A percentile compares a stretch with the other conserved stretches of the same genome.
phyloP scores from a whole-genome alignment of 257 asterid species.

The Ballota nigra region DNA sequence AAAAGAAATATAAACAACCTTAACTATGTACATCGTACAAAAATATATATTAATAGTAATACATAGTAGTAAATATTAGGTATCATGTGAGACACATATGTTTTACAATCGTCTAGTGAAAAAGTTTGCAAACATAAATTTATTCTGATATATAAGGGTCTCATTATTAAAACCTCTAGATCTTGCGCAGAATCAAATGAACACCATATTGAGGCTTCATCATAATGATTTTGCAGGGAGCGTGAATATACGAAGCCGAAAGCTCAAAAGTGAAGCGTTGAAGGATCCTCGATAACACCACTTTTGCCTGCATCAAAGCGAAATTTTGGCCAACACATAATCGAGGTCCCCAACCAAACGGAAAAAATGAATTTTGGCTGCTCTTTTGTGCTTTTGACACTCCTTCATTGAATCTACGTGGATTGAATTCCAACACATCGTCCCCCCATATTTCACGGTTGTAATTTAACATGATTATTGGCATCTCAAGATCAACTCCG shows the following conservation, averaged over 20 bases:
- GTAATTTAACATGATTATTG: conserved; percentile 23
- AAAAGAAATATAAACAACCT: too few relatives aligned
- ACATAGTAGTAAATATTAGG: too few relatives aligned
- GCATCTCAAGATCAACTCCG: conserved; percentile 21
- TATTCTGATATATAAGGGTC: too few relatives aligned
- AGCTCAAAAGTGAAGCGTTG: conserved; percentile 38
- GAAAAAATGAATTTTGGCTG: conserved; percentile 27
- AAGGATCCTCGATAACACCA: conserved; percentile 30
- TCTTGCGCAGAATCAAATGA: background rate
- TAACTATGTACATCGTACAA: too few relatives aligned
- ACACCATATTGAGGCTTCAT: background rate
- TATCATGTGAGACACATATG: too few relatives aligned
- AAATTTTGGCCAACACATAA: conserved; percentile 40
- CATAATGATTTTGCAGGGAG: background rate
- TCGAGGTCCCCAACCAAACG: conserved; percentile 46
- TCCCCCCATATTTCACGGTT: conserved; percentile 38
- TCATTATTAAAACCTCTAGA: background rate
- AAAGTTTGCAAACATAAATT: too few relatives aligned
- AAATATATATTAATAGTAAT: too few relatives aligned
- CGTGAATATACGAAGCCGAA: conserved; percentile 1
- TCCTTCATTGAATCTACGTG: conserved; percentile 37
- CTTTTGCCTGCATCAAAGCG: conserved; percentile 35
- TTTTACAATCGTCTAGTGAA: too few relatives aligned
- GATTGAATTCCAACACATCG: conserved; percentile 41
- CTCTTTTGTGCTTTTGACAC: conserved; percentile 35